Conservation (phyloP, 768 basidiomycete genomes). For the Phallus indusiatus region DNA sequence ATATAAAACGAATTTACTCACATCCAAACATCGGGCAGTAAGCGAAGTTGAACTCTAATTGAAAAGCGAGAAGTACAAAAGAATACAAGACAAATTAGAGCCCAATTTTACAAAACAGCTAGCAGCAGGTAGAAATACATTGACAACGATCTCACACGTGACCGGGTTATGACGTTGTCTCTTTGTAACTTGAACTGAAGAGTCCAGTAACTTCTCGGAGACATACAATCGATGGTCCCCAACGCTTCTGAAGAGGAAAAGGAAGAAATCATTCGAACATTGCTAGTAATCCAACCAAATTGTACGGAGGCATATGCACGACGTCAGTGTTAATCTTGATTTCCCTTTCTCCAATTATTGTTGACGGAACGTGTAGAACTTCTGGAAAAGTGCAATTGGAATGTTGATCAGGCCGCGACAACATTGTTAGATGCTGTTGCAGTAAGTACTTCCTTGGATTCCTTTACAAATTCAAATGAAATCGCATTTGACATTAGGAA, state of each 20-base stretch:
- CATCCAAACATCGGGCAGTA: conserved; percentile 4
- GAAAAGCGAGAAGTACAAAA: background rate
- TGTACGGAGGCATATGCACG: conserved; percentile 3
- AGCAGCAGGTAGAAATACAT: no score
- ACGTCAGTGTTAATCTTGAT: background rate
- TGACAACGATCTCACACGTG: background rate
- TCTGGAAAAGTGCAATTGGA: conserved; percentile 4
- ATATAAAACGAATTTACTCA: background rate
- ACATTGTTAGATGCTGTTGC: conserved; percentile 1
- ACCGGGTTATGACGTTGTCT: background rate
- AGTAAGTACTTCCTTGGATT: background rate
- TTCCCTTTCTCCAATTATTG: background rate
- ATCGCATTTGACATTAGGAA: background rate
- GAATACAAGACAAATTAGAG: background rate
- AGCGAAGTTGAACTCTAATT: background rate
- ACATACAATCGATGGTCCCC: background rate
- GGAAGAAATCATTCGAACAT: background rate
- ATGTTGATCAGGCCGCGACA: conserved; percentile 8
- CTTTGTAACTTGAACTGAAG: background rate
- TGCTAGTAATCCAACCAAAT: background rate
- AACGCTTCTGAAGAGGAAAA: background rate
- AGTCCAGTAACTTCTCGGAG: no score
- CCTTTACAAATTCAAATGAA: background rate
- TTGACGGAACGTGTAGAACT: background rate
- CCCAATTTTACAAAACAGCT: no score